Evolutionary conservation across 2,329 filamentous ascomycete genomes (phyloP).

Genomic region (Ramularia endophylla): DNA sequence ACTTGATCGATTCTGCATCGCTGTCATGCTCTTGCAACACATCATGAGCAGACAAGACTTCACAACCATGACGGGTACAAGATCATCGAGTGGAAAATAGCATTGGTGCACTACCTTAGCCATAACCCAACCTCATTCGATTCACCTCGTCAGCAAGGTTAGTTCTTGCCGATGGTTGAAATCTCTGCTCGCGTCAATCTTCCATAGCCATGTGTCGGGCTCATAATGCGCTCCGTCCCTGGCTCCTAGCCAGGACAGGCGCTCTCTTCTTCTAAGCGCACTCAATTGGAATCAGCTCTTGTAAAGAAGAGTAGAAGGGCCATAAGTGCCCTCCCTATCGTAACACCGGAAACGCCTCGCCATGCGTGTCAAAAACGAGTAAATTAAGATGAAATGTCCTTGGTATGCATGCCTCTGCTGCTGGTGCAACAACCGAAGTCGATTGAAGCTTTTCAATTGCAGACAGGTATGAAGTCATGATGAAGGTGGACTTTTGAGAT

Average conservation of each 20-base stretch:
- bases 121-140: slow-evolving; percentile 10
- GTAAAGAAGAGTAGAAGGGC: background rate
- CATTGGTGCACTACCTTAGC: slow-evolving; percentile 19
- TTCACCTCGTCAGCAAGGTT: slow-evolving; percentile 6
- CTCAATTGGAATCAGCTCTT: background rate
- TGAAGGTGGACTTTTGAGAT: slow-evolving; percentile 15
- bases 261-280: background rate
- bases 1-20: too few relatives aligned
- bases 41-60: too few relatives aligned
- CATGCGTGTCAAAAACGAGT: slow-evolving; percentile 23
- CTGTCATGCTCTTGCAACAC: too few relatives aligned
- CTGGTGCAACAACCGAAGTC: slow-evolving; percentile 2
- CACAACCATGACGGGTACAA: too few relatives aligned
- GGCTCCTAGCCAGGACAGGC: background rate
- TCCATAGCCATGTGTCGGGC: background rate
- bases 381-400: slow-evolving; percentile 9
- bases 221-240: background rate
- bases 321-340: slow-evolving; percentile 1
- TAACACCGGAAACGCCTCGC: slow-evolving; percentile 26
- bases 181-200: background rate
- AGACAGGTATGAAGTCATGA: slow-evolving; percentile 5
- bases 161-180: slow-evolving; percentile 9
- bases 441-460: background rate
- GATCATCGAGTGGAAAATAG: slow-evolving; percentile 3
- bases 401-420: slow-evolving; percentile 4